phyloP scores from a whole-genome alignment of 176 grass and related monocot species.

The Chloris gayana region DNA sequence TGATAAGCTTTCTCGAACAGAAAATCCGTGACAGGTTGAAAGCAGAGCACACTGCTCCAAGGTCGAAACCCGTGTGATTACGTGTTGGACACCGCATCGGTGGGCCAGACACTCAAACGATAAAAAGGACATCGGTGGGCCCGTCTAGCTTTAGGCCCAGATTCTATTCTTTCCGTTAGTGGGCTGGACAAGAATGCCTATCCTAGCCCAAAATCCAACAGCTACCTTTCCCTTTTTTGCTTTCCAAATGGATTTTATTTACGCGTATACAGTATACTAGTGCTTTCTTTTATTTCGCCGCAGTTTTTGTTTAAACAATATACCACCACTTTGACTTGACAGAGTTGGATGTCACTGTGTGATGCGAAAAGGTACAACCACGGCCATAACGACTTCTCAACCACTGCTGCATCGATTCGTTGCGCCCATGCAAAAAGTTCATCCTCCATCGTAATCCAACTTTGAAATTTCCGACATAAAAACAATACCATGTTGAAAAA shows the following conservation, averaged over 20 bases:
- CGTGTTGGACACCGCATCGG: not conserved
- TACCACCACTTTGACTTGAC: not conserved
- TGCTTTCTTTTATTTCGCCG: too few species aligned
- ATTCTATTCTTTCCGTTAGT: not conserved
- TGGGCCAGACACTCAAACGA: not conserved
- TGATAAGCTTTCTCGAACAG: conserved; percentile 17
- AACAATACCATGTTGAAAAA: not conserved
- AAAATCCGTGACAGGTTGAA: not conserved
- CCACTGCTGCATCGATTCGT: not conserved
- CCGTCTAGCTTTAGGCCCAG: conserved; percentile 16
- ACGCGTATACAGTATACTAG: too few species aligned
- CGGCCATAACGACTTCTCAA: not conserved
- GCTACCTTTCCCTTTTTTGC: not conserved
- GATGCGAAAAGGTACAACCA: not conserved
- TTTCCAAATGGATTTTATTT: too few species aligned
- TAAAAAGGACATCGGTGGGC: not conserved
- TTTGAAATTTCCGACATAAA: not conserved
- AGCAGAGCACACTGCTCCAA: too few species aligned
- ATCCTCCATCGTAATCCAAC: not conserved
- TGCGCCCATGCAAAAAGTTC: not conserved
- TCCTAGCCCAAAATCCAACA: not conserved
- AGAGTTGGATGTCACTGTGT: not conserved
- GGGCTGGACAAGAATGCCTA: conserved; percentile 6
- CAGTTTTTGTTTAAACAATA: too few species aligned
- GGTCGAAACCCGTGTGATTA: not conserved